These are phyloP conservation scores for Kurtzmaniella cleridarum DNA, from an alignment of 805 yeast genomes.

Conservation along the genomic window DNA sequence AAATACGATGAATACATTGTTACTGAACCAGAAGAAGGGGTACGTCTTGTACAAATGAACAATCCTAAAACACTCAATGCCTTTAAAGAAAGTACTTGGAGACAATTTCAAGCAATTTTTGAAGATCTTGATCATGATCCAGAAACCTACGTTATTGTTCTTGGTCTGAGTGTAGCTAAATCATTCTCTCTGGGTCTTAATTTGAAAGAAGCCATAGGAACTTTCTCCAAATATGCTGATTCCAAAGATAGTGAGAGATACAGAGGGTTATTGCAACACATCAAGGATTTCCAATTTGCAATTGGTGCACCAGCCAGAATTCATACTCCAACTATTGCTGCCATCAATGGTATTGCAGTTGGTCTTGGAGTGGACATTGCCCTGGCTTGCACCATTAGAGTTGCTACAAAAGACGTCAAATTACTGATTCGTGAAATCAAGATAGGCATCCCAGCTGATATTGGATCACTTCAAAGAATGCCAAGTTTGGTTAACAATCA, in stretches of 20 bases:
- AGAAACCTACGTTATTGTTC: slow-evolving; percentile 44
- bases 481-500: slow-evolving; percentile 49
- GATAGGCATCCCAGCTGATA: slow-evolving; percentile 73
- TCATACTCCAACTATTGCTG: slow-evolving; percentile 57
- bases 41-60: slow-evolving; percentile 56
- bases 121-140: slow-evolving; percentile 37
- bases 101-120: slow-evolving; percentile 48
- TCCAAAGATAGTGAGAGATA: slow-evolving; percentile 13
- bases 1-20: slow-evolving; percentile 32
- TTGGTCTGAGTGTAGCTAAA: slow-evolving; percentile 51
- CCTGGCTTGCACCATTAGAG: slow-evolving; percentile 52
- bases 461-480: slow-evolving; percentile 69
- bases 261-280: slow-evolving; percentile 26
- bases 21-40: slow-evolving; percentile 37
- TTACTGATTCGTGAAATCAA: slow-evolving; percentile 66
- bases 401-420: slow-evolving; percentile 46
- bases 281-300: slow-evolving; percentile 55
- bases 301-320: slow-evolving; percentile 45
- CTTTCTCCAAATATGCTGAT: slow-evolving; percentile 3
- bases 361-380: slow-evolving; percentile 71
- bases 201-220: slow-evolving; percentile 30
- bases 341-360: slow-evolving; percentile 57
- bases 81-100: slow-evolving; percentile 50
- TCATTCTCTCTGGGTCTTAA: slow-evolving; percentile 67
- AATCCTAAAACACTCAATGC: slow-evolving; percentile 60